Conservation (phyloP, 257 asterid genomes). For the Dorcoceras hygrometricum region DNA sequence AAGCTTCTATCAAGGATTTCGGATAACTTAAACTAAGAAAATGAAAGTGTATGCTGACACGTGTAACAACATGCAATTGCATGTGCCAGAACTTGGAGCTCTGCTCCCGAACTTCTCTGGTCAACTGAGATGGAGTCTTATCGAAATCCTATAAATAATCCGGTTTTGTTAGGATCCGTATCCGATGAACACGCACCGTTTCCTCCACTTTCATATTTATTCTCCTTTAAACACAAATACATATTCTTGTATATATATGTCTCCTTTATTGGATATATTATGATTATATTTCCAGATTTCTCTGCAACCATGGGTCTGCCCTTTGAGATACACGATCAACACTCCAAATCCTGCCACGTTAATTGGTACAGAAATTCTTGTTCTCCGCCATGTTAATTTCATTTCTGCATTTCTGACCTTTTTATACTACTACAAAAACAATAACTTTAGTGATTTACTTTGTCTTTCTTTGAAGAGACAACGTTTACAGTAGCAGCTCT, state of each 20-base stretch:
- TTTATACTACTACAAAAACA: too few species aligned
- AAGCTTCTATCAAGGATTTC: too few species aligned
- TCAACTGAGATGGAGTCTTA: not conserved
- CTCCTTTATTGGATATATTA: too few species aligned
- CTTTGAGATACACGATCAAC: not conserved
- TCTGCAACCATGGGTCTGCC: not conserved
- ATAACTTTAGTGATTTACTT: too few species aligned
- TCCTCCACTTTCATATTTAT: not conserved
- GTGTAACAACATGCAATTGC: not conserved
- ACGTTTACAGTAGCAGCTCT: too few species aligned
- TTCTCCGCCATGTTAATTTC: too few species aligned
- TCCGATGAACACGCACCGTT: not conserved
- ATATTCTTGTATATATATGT: too few species aligned
- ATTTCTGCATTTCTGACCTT: too few species aligned
- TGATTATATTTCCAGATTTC: not conserved
- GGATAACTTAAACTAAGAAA: too few species aligned
- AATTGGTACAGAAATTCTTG: too few species aligned
- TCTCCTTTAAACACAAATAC: not conserved
- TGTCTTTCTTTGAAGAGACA: too few species aligned
- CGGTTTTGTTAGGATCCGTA: not conserved
- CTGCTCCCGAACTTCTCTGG: not conserved
- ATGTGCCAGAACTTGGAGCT: not conserved
- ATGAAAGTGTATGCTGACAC: too few species aligned
- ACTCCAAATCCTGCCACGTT: not conserved
- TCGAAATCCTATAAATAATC: not conserved